Evolutionary conservation across 768 basidiomycete species (phyloP).

Genomic region (Ramaria rubella): DNA sequence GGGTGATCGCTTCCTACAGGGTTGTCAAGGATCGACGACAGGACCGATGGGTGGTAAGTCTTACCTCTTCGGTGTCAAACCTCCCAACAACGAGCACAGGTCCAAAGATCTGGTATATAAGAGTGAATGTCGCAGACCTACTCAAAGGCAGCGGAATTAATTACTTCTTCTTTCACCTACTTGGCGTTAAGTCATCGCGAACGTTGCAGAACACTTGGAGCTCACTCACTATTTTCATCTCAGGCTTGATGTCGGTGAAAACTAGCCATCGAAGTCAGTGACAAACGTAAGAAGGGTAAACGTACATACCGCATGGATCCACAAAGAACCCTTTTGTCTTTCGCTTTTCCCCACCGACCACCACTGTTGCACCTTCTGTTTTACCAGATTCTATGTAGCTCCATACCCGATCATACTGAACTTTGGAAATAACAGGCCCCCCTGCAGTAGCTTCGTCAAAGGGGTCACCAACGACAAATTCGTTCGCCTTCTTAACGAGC

Average conservation of each 20-base stretch:
- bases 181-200: not conserved
- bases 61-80: constrained; percentile 71
- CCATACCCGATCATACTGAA: constrained; percentile 82
- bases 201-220: not conserved
- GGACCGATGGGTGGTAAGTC: not conserved
- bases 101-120: constrained; percentile 76
- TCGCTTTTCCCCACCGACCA: constrained; percentile 77
- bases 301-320: constrained; percentile 73
- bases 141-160: not conserved
- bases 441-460: constrained; percentile 68
- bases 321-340: constrained; percentile 78
- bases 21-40: not conserved
- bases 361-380: constrained; percentile 69
- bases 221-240: constrained; percentile 77
- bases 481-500: constrained; percentile 60
- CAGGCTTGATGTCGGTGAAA: constrained; percentile 68
- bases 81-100: constrained; percentile 80
- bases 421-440: constrained; percentile 81
- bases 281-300: constrained; percentile 1
- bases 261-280: constrained; percentile 36
- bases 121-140: not conserved
- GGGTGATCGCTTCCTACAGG: constrained; percentile 55
- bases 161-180: constrained; percentile 66
- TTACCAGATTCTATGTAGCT: constrained; percentile 83
- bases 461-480: constrained; percentile 71